Base-by-base conservation (phyloP, 176 grass and related monocot species). In the Pharus latifolius region DNA sequence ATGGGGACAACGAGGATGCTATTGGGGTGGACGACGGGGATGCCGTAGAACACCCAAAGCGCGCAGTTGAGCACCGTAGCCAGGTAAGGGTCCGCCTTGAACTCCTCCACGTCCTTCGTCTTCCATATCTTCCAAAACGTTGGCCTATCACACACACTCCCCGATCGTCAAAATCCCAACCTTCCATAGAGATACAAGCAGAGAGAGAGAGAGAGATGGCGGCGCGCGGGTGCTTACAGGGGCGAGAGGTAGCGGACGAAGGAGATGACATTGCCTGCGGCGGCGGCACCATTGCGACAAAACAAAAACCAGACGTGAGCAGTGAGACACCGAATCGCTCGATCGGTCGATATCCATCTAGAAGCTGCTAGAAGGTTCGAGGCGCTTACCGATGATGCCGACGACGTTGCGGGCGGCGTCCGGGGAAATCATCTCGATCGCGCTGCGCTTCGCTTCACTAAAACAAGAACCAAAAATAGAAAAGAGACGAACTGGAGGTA, bases 221-320 rank as follows among this genome's bases (percentile, higher is more conserved):
- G 65, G 7, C 13, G 67, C 37, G 12, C 0, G 33, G 49, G 19
- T 3, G 19, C 83, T 82, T 88, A 96, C 91, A 56, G 53, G 10
- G 91, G 91, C 23, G 91, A 91, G n/a, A 96, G 78, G 60, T 91
- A 91, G 81, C 91, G 86, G 10, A 78, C 83, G 52, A 88, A 88
- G 31, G 91, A 91, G 46, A 88, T 91, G 35, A 96, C 65, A 69
- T 96, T 96, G 28, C 87, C 89, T 92, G 77, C 11, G 35, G 24
- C 13, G 26, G 56, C 60, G 57, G 33, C 37, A 22, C 57, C 30
- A 17, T 26, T n/a, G n/a, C 15, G 46, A 59, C 9, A 40, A 66
- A 30, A 60, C 51, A 7, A 58, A 38, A 64, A 47, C 51, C 19
- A 71, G 38, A 7, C 32, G 20, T 54, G 3, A 79, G 26, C n/a